Base-by-base conservation (phyloP, 148 eudicot genomes). In the Dianthus caryophyllus region DNA sequence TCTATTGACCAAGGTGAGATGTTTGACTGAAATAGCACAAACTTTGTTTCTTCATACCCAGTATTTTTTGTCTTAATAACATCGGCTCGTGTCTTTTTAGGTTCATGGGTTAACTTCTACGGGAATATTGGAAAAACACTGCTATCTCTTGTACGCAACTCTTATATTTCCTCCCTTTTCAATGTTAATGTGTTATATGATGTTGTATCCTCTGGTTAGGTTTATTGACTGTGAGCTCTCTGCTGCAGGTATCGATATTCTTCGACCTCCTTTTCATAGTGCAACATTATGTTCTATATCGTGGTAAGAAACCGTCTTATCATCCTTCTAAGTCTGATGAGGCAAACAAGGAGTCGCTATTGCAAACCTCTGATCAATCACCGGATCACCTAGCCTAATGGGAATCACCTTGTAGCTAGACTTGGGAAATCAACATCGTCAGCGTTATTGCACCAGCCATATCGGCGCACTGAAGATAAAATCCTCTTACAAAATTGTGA, bases 91-190 rank as follows among this genome's bases (percentile, higher is more conserved):
- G 11, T 49, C 14, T 29, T 31, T 54, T 53, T 73, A 88, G 96
- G 82, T 75, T 87, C 94, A 2, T 90, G 97, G 94, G 86, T 87
- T 63, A 91, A 91, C 81, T 91, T 91, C 67, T 85, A 88, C 64
- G 97, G 97, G 39, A 91, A 91, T 77, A 71, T 91, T 1, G 97
- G 97, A 50, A 91, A 91, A 77, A 88, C 95, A 39, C 59, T 88
- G 77, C 80, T 88, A 25, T 90, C 97, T 21, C 73, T 84, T 82
- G 97, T 90, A 85, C n/a, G 85, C 14, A 50, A 12, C 26, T 15
- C 25, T 48, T 64, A 16, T 22, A 51, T 15, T 39, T 65, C 63
- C 22, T 30, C 18, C 52, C 41, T 44, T 43, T 38, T 24, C 29
- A 1, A 16, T 57, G 36, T 4, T 29, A 29, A 4, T 22, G 31